A percentile compares a stretch with the other conserved stretches of the same genome.
Evolutionary conservation across 768 basidiomycete species (phyloP).

Genomic region (Tephrocybe sp.): DNA sequence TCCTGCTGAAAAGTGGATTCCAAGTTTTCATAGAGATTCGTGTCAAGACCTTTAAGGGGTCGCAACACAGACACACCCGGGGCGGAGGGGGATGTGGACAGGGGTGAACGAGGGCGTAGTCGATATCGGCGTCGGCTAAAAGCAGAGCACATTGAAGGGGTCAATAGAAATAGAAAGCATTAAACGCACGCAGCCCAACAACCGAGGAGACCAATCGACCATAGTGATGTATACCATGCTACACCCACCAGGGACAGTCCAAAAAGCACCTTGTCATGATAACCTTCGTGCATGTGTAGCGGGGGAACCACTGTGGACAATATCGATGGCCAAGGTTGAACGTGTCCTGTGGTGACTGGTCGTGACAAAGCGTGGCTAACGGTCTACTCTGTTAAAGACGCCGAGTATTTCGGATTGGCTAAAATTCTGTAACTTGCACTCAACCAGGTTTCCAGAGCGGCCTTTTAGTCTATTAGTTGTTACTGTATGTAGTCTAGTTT

Average conservation of each 20-base stretch:
- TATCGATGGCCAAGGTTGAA: too few species aligned
- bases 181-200: conserved; percentile 64
- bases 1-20: conserved; percentile 91
- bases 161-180: background rate
- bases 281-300: conserved; percentile 4
- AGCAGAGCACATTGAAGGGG: background rate
- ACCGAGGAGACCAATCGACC: conserved; percentile 66
- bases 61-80: conserved; percentile 94
- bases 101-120: conserved; percentile 59
- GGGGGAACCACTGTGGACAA: too few species aligned
- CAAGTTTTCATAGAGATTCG: conserved; percentile 93
- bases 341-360: too few species aligned
- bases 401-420: too few species aligned
- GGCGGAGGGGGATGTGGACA: conserved; percentile 46
- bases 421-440: too few species aligned
- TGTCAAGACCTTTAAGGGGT: conserved; percentile 92
- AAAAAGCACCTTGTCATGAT: conserved; percentile 13
- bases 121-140: conserved; percentile 75
- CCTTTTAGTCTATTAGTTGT: too few species aligned
- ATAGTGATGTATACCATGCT: conserved; percentile 61
- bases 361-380: too few species aligned
- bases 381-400: too few species aligned
- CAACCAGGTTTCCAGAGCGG: too few species aligned
- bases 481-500: too few species aligned
- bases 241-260: conserved; percentile 40